Evolutionary conservation across 1,284 basidiomycete genomes (phyloP), one percentile per base, ranked within the genome.

Genomic region (Cryptococcus sp.): DNA sequence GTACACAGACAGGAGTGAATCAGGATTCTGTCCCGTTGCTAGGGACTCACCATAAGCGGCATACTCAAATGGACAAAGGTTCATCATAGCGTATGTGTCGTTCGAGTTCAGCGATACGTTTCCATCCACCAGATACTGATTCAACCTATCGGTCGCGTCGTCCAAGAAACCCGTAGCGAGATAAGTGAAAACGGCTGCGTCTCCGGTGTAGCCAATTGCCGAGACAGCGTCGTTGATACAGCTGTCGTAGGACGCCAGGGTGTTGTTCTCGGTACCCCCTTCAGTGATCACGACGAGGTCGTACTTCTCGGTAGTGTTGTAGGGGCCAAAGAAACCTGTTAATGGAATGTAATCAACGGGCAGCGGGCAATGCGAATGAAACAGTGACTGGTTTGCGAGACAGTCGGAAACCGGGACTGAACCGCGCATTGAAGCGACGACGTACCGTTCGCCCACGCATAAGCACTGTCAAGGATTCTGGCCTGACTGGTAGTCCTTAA

Each of bases 21-120:
- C 31, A 35, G 31, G 5, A 35, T 13, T 13, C 31, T 13, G 5
- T 8, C 31, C 31, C 5, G 46, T 7, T 42, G 25, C 17, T 11
- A 31, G 17, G 1, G 46, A 55, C 46, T 42, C 15, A 48, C 53
- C 54, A 35, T 42, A 56, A 20, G 41, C 27, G n/a, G 25, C 64
- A 39, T 56, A 56, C 57, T 70, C 69, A 51, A 66, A 72, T 0
- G 66, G 61, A 50, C 66, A 67, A 2, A 73, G 47, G 20, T 66
- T 49, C 61, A 73, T 72, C 70, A 74, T 67, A 7, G 48, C 59
- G 54, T 59, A 61, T 20, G 68, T 57, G 55, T 74, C 71, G 40
- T 59, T 50, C 3, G 61, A 45, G 6, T 62, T 68, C 6, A 74
- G 48, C 40, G 44, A 48, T 38, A 41, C 57, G 16, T 63, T 55